Conservation (phyloP, 495 filamentous ascomycete genomes). For the Talaromyces trachyspermus region DNA sequence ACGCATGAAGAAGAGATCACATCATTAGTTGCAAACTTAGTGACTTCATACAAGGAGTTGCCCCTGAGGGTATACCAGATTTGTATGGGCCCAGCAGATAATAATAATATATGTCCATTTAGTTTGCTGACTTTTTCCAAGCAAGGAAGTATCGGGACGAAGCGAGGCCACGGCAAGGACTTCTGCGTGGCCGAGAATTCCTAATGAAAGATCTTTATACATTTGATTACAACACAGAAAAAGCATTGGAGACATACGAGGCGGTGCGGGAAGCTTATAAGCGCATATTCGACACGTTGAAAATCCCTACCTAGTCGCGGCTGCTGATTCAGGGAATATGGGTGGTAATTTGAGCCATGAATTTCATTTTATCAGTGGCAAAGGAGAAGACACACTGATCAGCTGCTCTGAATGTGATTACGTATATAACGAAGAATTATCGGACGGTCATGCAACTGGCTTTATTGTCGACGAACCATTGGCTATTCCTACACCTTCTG, state of each 20-base stretch:
- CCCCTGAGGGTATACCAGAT: constrained; percentile 90
- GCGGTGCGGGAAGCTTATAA: constrained; percentile 63
- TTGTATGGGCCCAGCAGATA: constrained; percentile 38
- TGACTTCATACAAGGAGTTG: constrained; percentile 81
- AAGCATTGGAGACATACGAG: constrained; percentile 70
- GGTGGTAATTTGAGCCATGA: constrained; percentile 90
- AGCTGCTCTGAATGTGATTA: constrained; percentile 68
- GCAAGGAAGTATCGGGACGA: constrained; percentile 94
- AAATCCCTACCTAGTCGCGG: constrained; percentile 73
- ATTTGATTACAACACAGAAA: constrained; percentile 62
- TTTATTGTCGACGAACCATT: not conserved
- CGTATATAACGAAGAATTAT: constrained; percentile 80
- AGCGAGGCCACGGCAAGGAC: constrained; percentile 74
- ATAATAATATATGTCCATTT: not conserved
- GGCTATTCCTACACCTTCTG: not conserved
- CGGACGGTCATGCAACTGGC: constrained; percentile 28
- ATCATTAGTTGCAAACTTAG: constrained; percentile 57
- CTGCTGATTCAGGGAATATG: constrained; percentile 92
- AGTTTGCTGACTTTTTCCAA: constrained; percentile 17
- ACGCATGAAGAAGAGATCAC: constrained; percentile 98
- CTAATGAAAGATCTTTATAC: constrained; percentile 99
- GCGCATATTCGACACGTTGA: constrained; percentile 72
- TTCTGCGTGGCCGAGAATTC: constrained; percentile 88
- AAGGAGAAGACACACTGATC: constrained; percentile 81
- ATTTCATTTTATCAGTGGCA: constrained; percentile 73